Percentiles rank a stretch among this genome's conserved stretches.
phyloP scores from a whole-genome alignment of 208 protist genomes.

The Leptomonas pyrrhocoris region DNA sequence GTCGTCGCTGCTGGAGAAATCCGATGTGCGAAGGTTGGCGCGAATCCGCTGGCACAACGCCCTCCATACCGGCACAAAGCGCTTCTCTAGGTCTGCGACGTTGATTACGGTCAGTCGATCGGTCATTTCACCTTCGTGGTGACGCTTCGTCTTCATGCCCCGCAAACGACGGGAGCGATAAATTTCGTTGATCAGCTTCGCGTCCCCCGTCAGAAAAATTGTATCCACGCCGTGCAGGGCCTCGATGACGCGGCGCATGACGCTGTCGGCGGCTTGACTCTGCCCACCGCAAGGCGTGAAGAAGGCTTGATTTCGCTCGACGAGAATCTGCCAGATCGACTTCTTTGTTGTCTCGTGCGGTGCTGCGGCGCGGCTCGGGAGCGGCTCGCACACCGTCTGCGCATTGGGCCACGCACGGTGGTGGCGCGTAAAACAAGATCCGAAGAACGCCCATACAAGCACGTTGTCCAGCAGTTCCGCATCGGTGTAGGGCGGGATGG shows the following conservation, averaged over 20 bases:
- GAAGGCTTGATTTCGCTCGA: conserved; percentile 14
- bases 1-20: background rate
- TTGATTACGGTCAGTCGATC: conserved; percentile 66
- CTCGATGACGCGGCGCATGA: conserved; percentile 64
- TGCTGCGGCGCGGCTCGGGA: conserved; percentile 7
- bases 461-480: conserved; percentile 53
- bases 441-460: conserved; percentile 87
- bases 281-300: conserved; percentile 85
- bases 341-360: background rate
- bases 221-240: conserved; percentile 50
- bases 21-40: conserved; percentile 3
- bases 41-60: conserved; percentile 38
- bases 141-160: conserved; percentile 57
- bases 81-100: conserved; percentile 59
- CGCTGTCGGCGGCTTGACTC: conserved; percentile 69
- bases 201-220: conserved; percentile 63
- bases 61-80: conserved; percentile 80
- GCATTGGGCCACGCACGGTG: conserved; percentile 60
- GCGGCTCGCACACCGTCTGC: conserved; percentile 51
- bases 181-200: conserved; percentile 45
- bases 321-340: conserved; percentile 27
- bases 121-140: conserved; percentile 32
- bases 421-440: conserved; percentile 86
- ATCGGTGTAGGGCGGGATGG: conserved; percentile 33
- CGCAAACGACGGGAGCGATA: conserved; percentile 30